phyloP scores from a whole-genome alignment of 1,284 basidiomycete species.

The Irpex sp. region DNA sequence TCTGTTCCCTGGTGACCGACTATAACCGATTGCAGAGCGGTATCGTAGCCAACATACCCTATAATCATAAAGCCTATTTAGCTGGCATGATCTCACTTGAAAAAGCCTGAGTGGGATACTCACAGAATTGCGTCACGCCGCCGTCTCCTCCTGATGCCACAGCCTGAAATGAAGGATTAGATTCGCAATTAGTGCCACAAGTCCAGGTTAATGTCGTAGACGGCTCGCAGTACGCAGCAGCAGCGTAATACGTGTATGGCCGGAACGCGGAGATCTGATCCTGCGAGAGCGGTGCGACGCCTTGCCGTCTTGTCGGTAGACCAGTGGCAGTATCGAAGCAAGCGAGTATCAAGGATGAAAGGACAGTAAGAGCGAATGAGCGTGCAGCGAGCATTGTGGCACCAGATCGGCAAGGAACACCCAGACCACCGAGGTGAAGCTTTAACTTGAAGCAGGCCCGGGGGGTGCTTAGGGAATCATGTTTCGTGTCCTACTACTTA shows the following conservation, averaged over 20 bases:
- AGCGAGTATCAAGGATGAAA: background rate
- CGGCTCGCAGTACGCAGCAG: conserved; percentile 31
- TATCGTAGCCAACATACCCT: conserved; percentile 46
- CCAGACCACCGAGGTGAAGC: background rate
- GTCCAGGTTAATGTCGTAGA: conserved; percentile 27
- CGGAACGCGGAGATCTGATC: conserved; percentile 29
- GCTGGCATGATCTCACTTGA: background rate
- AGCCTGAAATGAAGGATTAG: conserved; percentile 50
- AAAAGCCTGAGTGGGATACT: conserved; percentile 17
- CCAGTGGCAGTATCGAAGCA: background rate
- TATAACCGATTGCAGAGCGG: conserved; percentile 36
- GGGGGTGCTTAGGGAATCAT: no score
- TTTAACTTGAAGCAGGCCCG: no score
- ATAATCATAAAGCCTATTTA: background rate
- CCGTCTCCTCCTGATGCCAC: conserved; percentile 64
- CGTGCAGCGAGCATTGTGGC: background rate
- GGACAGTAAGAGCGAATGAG: background rate
- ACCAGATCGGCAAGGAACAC: background rate
- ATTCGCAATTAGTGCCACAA: conserved; percentile 34
- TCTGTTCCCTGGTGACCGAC: conserved; percentile 53
- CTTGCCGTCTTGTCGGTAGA: conserved; percentile 7
- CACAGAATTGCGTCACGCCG: conserved; percentile 37
- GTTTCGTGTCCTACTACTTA: no score
- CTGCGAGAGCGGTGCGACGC: conserved; percentile 26
- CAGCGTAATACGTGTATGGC: conserved; percentile 36